Base-by-base conservation (phyloP, 2,329 filamentous ascomycete genomes). In the Mycosphaerella sp. region DNA sequence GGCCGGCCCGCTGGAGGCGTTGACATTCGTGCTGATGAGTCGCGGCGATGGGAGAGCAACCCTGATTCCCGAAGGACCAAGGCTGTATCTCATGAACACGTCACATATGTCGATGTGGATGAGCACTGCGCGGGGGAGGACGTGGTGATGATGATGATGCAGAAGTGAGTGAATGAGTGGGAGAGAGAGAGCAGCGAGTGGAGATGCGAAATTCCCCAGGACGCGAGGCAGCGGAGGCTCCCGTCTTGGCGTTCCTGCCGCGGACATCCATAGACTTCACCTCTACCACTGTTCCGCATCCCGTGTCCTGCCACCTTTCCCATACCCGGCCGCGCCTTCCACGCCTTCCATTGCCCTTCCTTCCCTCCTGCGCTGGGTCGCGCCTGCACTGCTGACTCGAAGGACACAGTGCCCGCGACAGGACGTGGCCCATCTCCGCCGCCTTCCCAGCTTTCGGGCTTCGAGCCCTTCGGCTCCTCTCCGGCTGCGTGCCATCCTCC, bases 381-480 rank as follows among this genome's bases (percentile, higher is more conserved):
- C 3, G 6, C 8, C 8, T 11, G 7, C 14, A 17, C 14, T 17
- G 8, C 21, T 44, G 41, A 12, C 21, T 29, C 17, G 23, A 6
- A 23, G 4, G 7, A 7, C 14, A 2, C 41, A 23, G 2, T 9
- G 21, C 11, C 6, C 41, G 26, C 21, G 14, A 23, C 21, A 44
- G 8, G 10, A 11, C 41, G 21, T 26, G 10, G 2, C 11, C 41
- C 8, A 17, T 44, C 17, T 6, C 17, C 21, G 21, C 41, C 5
- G 21, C 4, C 41, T 44, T 29, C 29, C 41, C 4, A 29, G 17
- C 21, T 11, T 43, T 51, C 48, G 48, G 48, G 26, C 50, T 50
- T 50, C 34, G 39, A 48, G 44, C 45, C 40, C 54, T 56, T 59
- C 56, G 56, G 54, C 56, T 59, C 56, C 54, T 56, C 56, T 56